These are phyloP conservation scores for Tilletia setariae DNA, from an alignment of 1,284 basidiomycete genomes.

Conservation along the genomic window DNA sequence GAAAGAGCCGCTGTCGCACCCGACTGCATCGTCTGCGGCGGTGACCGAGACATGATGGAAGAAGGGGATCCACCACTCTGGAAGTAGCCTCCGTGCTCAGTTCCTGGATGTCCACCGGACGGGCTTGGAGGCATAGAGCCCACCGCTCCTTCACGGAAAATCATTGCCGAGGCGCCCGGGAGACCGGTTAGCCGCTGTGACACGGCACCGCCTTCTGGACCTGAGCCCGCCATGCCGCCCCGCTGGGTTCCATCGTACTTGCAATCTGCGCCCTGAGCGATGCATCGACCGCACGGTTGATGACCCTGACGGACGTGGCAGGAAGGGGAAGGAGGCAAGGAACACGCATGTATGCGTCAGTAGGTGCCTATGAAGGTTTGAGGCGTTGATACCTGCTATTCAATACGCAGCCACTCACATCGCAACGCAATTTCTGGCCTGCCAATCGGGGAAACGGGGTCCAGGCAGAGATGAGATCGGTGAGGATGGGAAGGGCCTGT, in stretches of 20 bases:
- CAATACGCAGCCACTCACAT: slow-evolving; percentile 1
- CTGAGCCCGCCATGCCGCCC: neutral
- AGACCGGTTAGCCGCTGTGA: neutral
- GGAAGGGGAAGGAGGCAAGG: no score
- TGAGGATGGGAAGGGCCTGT: neutral
- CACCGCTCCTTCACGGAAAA: slow-evolving; percentile 1
- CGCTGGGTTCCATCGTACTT: slow-evolving; percentile 8
- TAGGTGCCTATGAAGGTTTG: no score
- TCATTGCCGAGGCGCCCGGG: neutral
- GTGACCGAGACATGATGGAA: neutral
- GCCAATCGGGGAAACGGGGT: neutral
- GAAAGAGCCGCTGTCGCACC: neutral
- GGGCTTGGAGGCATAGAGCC: slow-evolving; percentile 8
- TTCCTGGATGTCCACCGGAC: neutral
- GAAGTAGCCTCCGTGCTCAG: neutral
- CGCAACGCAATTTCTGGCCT: slow-evolving; percentile 9
- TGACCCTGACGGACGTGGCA: neutral
- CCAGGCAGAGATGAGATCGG: neutral
- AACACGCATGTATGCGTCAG: neutral
- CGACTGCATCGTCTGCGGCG: slow-evolving; percentile 5
- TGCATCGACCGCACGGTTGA: slow-evolving; percentile 14
- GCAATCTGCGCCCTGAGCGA: slow-evolving; percentile 12
- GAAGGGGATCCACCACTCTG: neutral
- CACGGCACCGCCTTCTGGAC: neutral
- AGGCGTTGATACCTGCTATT: no score